phyloP scores from a whole-genome alignment of 2,329 filamentous ascomycete genomes.

The Parastagonospora nodorum region DNA sequence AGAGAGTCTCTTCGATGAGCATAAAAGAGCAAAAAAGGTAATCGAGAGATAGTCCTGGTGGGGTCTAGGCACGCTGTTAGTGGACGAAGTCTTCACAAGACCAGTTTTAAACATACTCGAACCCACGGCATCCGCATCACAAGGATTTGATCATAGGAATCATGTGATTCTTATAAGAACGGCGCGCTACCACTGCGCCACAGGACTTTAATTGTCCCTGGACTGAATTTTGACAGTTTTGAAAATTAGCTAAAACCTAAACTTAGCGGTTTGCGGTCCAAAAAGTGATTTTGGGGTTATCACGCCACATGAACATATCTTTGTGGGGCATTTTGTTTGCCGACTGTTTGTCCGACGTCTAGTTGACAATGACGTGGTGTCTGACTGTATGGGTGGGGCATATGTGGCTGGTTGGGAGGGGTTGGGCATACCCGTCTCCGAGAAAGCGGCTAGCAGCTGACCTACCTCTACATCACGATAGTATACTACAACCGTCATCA shows the following conservation, averaged over 20 bases:
- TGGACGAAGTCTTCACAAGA: neutral
- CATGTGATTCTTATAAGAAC: constrained; percentile 52
- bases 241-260: constrained; percentile 4
- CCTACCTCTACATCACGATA: constrained; percentile 14
- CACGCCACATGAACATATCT: neutral
- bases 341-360: neutral
- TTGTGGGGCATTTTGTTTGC: neutral
- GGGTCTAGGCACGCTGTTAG: constrained; percentile 17
- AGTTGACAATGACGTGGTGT: neutral
- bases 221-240: constrained; percentile 19
- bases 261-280: neutral
- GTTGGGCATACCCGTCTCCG: constrained; percentile 13
- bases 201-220: constrained; percentile 34
- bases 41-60: constrained; percentile 29
- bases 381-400: neutral
- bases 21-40: constrained; percentile 13
- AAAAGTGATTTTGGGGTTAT: neutral
- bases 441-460: constrained; percentile 4
- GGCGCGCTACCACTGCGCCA: constrained; percentile 58
- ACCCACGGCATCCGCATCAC: constrained; percentile 54
- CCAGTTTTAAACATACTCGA: constrained; percentile 27
- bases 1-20: neutral
- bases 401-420: constrained; percentile 9
- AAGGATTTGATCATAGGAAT: constrained; percentile 42
- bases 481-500: neutral